Evolutionary conservation across 1,139 yeast genomes (phyloP), one percentile per base, ranked within the genome.

Genomic region (Yamadazyma mexicana): DNA sequence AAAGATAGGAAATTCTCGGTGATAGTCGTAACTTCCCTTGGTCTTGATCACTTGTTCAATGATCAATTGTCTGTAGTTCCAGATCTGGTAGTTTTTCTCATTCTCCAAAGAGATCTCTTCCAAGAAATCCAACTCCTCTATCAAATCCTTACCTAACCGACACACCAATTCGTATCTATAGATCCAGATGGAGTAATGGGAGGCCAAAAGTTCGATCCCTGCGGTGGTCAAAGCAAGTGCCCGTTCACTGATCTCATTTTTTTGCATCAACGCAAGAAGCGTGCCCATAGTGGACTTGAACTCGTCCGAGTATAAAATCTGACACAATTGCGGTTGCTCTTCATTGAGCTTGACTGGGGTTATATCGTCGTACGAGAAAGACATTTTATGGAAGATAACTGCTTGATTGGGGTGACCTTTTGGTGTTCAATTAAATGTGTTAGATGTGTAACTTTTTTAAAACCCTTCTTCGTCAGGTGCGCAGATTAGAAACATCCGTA

Each of bases 21-120:
- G 65, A 6, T 78, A 68, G 33, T 66, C 61, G 42, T 77, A 81
- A 12, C 48, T 42, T 11, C 51, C 46, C 9, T 33, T 29, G 3
- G 22, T 34, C 46, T 58, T 44, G 51, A 61, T 26, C 44, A 73
- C 51, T 37, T 60, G 48, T 32, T 67, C 68, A 38, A 82, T 64
- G 5, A 84, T 52, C 35, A 78, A 61, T 55, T 86, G 91, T 39
- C 97, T 76, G 56, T 91, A 88, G 54, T 89, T 87, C 98, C 98
- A 92, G 20, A 92, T 84, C 61, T 92, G 99, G 64, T 94, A 92
- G 64, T 91, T 92, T 61, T 92, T 92, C 34, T 91, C 85, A 57
- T 87, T 83, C 8, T 76, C 81, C 38, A 85, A 57, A 0, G 96
- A 92, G 32, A 86, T 65, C 30, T 73, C 71, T 50, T 87, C 94